A percentile compares a stretch with the other conserved stretches of the same genome.
Evolutionary conservation across 352 stramenopile genomes (phyloP).

Genomic region (Phytophthora pisi): DNA sequence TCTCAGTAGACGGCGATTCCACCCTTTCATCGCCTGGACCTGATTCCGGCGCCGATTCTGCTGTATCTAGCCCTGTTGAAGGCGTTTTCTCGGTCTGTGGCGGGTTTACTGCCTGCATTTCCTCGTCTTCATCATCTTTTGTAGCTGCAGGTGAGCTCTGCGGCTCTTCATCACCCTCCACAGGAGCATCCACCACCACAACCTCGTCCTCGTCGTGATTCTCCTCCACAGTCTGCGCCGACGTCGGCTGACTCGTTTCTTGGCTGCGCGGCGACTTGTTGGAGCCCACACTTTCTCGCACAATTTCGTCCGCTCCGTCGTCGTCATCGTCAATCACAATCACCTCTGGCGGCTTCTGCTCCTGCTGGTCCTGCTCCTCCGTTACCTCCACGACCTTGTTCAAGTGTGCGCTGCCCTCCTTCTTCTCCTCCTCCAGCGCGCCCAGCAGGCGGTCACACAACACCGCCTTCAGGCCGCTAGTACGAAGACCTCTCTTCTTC

Average conservation of each 20-base stretch:
- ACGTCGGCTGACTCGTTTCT: slow-evolving; percentile 13
- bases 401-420: slow-evolving; percentile 19
- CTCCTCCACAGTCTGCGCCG: slow-evolving; percentile 1
- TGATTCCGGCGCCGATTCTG: not conserved
- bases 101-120: not conserved
- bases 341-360: slow-evolving; percentile 17
- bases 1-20: not conserved
- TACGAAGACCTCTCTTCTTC: slow-evolving; percentile 60
- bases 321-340: slow-evolving; percentile 21
- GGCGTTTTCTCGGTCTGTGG: not conserved
- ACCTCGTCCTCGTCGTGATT: not conserved
- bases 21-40: not conserved
- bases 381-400: too few species aligned
- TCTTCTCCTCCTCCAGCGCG: slow-evolving; percentile 47
- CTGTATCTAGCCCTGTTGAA: not conserved
- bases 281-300: slow-evolving; percentile 57
- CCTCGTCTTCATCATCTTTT: not conserved
- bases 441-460: slow-evolving; percentile 57
- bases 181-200: not conserved
- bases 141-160: not conserved
- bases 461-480: slow-evolving; percentile 58
- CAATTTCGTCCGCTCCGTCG: slow-evolving; percentile 59
- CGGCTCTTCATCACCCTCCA: not conserved
- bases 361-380: slow-evolving; percentile 33
- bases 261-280: slow-evolving; percentile 21